Evolutionary conservation across 352 stramenopile species (phyloP).

Genomic region (Globisporangium abappressorium): DNA sequence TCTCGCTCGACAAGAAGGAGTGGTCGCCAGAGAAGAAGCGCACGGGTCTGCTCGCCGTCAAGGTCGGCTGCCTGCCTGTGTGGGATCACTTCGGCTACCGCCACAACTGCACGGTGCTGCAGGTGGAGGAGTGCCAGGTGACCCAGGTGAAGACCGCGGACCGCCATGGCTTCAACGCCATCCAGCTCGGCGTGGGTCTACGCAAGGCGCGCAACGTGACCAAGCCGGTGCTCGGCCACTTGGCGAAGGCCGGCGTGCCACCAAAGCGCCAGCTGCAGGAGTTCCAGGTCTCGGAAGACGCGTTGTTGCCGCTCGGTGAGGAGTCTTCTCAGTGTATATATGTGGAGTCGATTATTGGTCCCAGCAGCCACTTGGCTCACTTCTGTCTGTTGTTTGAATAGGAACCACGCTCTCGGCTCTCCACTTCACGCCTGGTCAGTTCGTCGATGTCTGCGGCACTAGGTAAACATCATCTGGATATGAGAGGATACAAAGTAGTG

Average conservation of each 20-base stretch:
- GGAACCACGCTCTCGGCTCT: conserved; percentile 90
- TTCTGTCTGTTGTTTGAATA: conserved; percentile 6
- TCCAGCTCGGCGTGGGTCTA: conserved; percentile 96
- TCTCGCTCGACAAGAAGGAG: conserved; percentile 27
- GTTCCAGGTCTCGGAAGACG: conserved; percentile 93
- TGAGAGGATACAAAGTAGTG: too few species aligned
- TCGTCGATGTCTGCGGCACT: conserved; percentile 95
- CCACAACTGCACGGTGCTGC: conserved; percentile 94
- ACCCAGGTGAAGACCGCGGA: conserved; percentile 95
- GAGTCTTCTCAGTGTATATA: not conserved
- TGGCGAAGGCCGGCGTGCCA: conserved; percentile 88
- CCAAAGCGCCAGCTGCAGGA: conserved; percentile 95
- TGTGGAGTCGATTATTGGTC: not conserved
- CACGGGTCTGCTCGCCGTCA: conserved; percentile 91
- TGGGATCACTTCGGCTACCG: conserved; percentile 98
- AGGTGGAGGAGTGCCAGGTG: conserved; percentile 92
- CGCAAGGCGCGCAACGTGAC: conserved; percentile 95
- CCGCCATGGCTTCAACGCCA: conserved; percentile 91
- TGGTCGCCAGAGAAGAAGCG: conserved; percentile 84
- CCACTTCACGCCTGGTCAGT: conserved; percentile 98
- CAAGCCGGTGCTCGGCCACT: conserved; percentile 91
- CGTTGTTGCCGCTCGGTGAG: conserved; percentile 77
- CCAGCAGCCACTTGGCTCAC: not conserved
- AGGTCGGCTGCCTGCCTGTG: conserved; percentile 99
- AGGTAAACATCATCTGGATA: conserved; percentile 30